Percentiles rank a stretch among this genome's conserved stretches.
Conservation (phyloP, 306 rosid species). For the Prinsepia uniflora region DNA sequence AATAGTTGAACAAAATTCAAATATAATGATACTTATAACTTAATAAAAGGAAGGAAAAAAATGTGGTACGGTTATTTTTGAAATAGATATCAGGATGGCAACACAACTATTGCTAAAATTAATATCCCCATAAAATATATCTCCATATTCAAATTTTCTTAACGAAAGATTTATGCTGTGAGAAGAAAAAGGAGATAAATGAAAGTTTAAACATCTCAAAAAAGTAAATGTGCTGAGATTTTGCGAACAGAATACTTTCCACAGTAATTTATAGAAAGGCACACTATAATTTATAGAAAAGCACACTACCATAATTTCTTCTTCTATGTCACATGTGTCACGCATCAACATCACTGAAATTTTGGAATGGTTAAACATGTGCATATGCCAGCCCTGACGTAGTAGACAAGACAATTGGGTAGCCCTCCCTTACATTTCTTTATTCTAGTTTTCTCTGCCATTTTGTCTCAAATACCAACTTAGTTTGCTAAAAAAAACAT, state of each 20-base stretch:
- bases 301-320: neutral
- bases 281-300: no score
- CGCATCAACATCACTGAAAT: neutral
- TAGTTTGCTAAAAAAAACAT: neutral
- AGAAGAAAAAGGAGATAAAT: neutral
- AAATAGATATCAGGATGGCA: neutral
- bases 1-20: neutral
- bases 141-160: no score
- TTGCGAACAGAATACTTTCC: neutral
- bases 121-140: no score
- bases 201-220: neutral
- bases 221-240: neutral
- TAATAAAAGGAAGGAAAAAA: neutral
- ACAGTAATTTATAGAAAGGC: neutral
- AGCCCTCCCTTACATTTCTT: neutral
- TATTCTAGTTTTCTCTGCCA: neutral
- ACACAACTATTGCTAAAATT: neutral
- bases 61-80: neutral
- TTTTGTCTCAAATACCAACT: neutral
- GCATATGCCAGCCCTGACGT: neutral
- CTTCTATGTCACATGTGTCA: neutral
- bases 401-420: neutral
- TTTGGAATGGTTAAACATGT: neutral
- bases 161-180: no score
- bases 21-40: neutral